Conservation (phyloP, 2,329 filamentous ascomycete genomes). For the Xylaria sp. region DNA sequence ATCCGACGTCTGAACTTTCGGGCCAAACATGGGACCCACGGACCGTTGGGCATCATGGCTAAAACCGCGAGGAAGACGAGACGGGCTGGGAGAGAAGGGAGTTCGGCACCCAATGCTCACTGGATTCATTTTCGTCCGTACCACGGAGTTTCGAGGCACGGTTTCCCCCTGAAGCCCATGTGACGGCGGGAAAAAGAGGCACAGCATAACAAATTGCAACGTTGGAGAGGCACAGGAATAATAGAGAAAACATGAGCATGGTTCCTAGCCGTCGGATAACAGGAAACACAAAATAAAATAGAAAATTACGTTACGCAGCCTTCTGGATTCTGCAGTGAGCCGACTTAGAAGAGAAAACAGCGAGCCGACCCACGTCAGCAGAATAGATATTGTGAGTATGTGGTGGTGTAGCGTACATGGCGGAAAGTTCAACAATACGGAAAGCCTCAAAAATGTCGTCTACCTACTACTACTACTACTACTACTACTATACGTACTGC, state of each 20-base stretch:
- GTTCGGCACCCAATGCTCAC: neutral
- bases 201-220: slow-evolving; percentile 12
- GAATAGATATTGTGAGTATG: no score
- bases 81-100: neutral
- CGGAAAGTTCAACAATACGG: neutral
- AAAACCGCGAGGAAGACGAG: neutral
- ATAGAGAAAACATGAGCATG: neutral
- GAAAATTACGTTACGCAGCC: neutral
- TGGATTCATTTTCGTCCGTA: slow-evolving; percentile 21
- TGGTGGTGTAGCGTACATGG: neutral
- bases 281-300: neutral
- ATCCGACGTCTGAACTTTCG: slow-evolving; percentile 4
- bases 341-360: neutral
- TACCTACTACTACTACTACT: no score
- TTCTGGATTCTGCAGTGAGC: slow-evolving; percentile 3
- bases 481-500: neutral
- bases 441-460: neutral
- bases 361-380: slow-evolving; percentile 13
- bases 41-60: slow-evolving; percentile 1
- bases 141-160: slow-evolving; percentile 6
- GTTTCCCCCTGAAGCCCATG: slow-evolving; percentile 13
- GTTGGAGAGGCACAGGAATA: neutral
- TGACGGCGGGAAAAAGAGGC: slow-evolving; percentile 7
- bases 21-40: neutral
- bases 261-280: neutral